phyloP scores from a whole-genome alignment of 306 rosid genomes.

The Comarum palustre region DNA sequence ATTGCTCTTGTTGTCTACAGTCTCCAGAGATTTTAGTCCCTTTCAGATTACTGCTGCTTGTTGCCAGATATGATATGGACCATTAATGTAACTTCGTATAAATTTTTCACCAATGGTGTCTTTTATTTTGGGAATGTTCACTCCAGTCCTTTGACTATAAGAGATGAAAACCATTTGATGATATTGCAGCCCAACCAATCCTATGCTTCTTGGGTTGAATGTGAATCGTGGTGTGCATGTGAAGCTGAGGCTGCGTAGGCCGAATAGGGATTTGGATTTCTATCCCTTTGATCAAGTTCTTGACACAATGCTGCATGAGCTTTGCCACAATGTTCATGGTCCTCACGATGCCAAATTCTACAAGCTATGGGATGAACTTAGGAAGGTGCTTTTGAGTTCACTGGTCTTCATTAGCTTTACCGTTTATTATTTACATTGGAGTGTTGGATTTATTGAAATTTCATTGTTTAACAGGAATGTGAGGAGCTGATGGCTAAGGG shows the following conservation, averaged over 20 bases:
- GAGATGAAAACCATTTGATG: conserved; percentile 14
- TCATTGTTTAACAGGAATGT: conserved; percentile 56
- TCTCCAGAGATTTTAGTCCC: background rate
- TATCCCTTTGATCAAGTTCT: conserved; percentile 66
- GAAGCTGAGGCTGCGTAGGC: conserved; percentile 79
- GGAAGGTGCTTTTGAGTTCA: conserved; percentile 54
- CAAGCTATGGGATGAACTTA: conserved; percentile 93
- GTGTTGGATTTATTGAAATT: background rate
- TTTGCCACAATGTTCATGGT: conserved; percentile 76
- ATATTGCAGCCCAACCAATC: conserved; percentile 65
- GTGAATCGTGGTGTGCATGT: conserved; percentile 73
- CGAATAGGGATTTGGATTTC: conserved; percentile 63
- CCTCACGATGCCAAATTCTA: conserved; percentile 83
- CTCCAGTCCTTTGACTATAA: background rate
- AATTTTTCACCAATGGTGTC: background rate
- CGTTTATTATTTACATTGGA: background rate
- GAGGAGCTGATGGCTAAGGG: conserved; percentile 87
- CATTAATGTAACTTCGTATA: background rate
- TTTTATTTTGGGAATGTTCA: background rate
- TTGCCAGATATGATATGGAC: background rate
- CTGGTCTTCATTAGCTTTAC: conserved; percentile 10
- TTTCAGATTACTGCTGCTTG: background rate
- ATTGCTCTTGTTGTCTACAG: background rate
- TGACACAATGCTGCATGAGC: conserved; percentile 97
- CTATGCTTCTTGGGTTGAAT: conserved; percentile 69